Evolutionary conservation across 164 flowering plant genomes (phyloP).

Genomic region (Piper longum): DNA sequence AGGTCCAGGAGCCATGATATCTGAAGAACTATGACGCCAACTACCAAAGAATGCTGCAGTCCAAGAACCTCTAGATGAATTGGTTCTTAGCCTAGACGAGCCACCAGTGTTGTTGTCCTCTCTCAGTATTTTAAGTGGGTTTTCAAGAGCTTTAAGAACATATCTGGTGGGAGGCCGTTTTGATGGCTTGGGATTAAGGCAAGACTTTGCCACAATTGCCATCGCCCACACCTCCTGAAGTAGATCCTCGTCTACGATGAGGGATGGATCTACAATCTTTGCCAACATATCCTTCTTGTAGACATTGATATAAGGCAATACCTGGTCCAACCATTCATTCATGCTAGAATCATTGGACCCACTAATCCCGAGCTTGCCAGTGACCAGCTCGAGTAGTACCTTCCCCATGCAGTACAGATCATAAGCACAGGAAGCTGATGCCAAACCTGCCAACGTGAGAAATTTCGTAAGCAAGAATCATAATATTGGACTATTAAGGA

Average conservation of each 20-base stretch:
- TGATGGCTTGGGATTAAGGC: slow-evolving; percentile 73
- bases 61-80: slow-evolving; percentile 90
- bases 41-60: slow-evolving; percentile 88
- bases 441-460: slow-evolving; percentile 26
- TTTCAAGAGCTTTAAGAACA: slow-evolving; percentile 72
- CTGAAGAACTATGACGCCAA: slow-evolving; percentile 80
- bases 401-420: slow-evolving; percentile 86
- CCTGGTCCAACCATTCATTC: slow-evolving; percentile 58
- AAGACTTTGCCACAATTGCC: slow-evolving; percentile 77
- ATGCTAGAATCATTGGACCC: slow-evolving; percentile 30
- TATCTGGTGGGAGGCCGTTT: slow-evolving; percentile 67
- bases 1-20: slow-evolving; percentile 18
- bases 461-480: too few species aligned
- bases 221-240: slow-evolving; percentile 95
- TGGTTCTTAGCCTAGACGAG: slow-evolving; percentile 58
- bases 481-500: too few species aligned
- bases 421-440: slow-evolving; percentile 56
- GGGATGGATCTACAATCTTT: slow-evolving; percentile 65
- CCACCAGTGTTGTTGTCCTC: slow-evolving; percentile 38
- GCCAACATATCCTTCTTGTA: slow-evolving; percentile 60
- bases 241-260: slow-evolving; percentile 65
- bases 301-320: slow-evolving; percentile 47
- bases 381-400: slow-evolving; percentile 75
- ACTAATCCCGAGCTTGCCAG: slow-evolving; percentile 75
- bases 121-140: slow-evolving; percentile 75